Base-by-base conservation (phyloP, 1,139 yeast species). In the Diutina rugosa region DNA sequence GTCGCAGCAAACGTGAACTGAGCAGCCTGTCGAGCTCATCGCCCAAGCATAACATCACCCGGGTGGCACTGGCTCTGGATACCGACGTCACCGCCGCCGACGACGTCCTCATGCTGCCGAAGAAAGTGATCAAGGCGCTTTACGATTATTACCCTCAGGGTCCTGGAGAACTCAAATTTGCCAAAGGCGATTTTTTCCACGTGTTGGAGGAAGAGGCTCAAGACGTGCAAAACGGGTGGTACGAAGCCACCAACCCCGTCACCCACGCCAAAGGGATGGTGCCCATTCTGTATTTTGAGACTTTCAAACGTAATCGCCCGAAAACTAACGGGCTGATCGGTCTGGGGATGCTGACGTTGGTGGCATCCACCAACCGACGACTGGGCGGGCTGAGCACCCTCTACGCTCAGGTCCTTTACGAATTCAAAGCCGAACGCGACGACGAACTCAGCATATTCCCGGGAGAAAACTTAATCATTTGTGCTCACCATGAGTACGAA, bases 401-500 rank as follows among this genome's bases (percentile, higher is more conserved):
- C 46, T 77, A 76, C 59, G 81, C 79, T 1, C 72, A 74, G 38
- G 73, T 78, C 8, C 74, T 90, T 58, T 93, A 84, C 67, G 95
- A 88, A 64, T 93, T 93, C 69, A 79, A 77, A 60, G 97, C 98
- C 6, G 97, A 93, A 71, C 79, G 97, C 58, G 78, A 79, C 26
- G 98, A 93, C 70, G 99, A 93, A 69, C 77, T 93, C 62, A 86
- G 86, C 61, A 89, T 93, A 3, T 65, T 70, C 44, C 90, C 89
- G 0, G 98, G 97, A 46, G 99, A 93, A 66, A 87, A 89, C 63
- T 80, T 93, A 62, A 88, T 90, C 49, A 83, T 93, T 18, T 93
- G 97, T 70, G 99, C 99, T 2, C 97, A 91, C 70, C 95, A 93
- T 65, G 93, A 90, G 59, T 89, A 79, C 63, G 99, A 93, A 70